Evolutionary conservation across 164 flowering plant genomes (phyloP).

Genomic region (Malania oleifera): DNA sequence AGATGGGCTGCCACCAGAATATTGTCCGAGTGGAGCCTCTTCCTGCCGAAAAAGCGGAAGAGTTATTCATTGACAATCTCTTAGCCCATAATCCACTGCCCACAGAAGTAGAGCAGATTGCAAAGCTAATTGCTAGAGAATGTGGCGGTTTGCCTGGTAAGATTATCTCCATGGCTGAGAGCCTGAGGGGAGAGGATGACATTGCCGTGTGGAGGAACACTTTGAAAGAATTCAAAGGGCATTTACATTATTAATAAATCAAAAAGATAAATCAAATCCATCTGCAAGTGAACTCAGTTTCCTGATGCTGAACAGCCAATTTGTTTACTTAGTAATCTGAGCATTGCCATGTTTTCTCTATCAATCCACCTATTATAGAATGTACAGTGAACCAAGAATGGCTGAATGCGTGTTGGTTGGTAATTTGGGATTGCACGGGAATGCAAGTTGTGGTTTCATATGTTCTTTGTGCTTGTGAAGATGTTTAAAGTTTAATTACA

Average conservation of each 20-base stretch:
- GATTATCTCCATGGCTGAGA: slow-evolving; percentile 1
- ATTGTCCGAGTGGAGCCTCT: slow-evolving; percentile 5
- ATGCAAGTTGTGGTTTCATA: too few relatives aligned
- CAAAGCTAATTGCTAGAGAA: not conserved
- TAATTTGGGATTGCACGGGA: too few relatives aligned
- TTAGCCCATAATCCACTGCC: not conserved
- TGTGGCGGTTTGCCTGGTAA: slow-evolving; percentile 11
- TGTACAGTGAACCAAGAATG: too few relatives aligned
- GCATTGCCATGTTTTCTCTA: too few relatives aligned
- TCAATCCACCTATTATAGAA: too few relatives aligned
- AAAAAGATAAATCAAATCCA: too few relatives aligned
- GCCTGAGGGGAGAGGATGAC: slow-evolving; percentile 2
- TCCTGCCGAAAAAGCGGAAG: slow-evolving; percentile 1
- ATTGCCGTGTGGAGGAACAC: slow-evolving; percentile 11
- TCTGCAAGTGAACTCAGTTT: too few relatives aligned
- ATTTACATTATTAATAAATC: not conserved
- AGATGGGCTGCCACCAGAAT: slow-evolving; percentile 9
- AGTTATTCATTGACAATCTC: not conserved
- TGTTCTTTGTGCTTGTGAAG: too few relatives aligned
- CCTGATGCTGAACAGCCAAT: too few relatives aligned
- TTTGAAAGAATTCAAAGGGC: slow-evolving; percentile 6
- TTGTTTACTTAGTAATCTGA: too few relatives aligned
- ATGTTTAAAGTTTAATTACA: too few relatives aligned
- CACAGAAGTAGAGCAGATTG: slow-evolving; percentile 2
- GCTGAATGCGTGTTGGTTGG: too few relatives aligned